Conservation (phyloP, 2,329 filamentous ascomycete species). For the Pyrenochaeta sp. region DNA sequence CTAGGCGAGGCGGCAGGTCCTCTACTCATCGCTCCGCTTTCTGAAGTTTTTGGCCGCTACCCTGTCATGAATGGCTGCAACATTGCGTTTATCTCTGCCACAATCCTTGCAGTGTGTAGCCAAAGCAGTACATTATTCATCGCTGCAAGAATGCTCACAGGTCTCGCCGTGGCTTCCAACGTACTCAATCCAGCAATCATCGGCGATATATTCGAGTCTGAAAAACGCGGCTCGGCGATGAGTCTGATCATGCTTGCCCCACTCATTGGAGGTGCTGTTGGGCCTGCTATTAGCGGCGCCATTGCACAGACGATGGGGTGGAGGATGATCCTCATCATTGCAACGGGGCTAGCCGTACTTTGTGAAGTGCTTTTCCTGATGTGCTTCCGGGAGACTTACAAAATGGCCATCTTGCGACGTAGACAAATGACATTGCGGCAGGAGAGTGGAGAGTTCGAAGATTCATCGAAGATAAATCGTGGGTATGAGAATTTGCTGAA, state of each 20-base stretch:
- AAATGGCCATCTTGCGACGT: slow-evolving; percentile 60
- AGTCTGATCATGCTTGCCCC: slow-evolving; percentile 66
- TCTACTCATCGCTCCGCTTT: slow-evolving; percentile 45
- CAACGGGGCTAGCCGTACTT: slow-evolving; percentile 56
- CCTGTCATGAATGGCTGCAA: slow-evolving; percentile 50
- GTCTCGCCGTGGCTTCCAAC: slow-evolving; percentile 56
- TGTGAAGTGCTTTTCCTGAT: slow-evolving; percentile 63
- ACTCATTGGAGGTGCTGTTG: slow-evolving; percentile 65
- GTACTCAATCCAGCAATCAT: slow-evolving; percentile 71
- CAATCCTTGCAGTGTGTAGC: slow-evolving; percentile 50
- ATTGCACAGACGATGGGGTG: slow-evolving; percentile 66
- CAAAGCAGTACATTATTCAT: slow-evolving; percentile 52
- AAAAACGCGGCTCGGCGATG: slow-evolving; percentile 67
- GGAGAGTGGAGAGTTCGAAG: slow-evolving; percentile 17
- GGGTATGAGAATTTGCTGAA: slow-evolving; percentile 30
- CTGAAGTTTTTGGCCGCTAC: slow-evolving; percentile 44
- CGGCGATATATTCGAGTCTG: slow-evolving; percentile 68
- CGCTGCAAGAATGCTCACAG: slow-evolving; percentile 54
- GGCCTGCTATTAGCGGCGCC: slow-evolving; percentile 64
- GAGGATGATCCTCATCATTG: slow-evolving; percentile 63
- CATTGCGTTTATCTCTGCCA: slow-evolving; percentile 55
- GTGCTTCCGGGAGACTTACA: slow-evolving; percentile 69
- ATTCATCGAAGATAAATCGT: slow-evolving; percentile 13
- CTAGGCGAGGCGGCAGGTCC: slow-evolving; percentile 47
- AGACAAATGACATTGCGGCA: slow-evolving; percentile 31